Percentiles rank a stretch among this genome's conserved stretches.
Conservation (phyloP, 2,329 filamentous ascomycete species). For the Hypoxylon sp. region DNA sequence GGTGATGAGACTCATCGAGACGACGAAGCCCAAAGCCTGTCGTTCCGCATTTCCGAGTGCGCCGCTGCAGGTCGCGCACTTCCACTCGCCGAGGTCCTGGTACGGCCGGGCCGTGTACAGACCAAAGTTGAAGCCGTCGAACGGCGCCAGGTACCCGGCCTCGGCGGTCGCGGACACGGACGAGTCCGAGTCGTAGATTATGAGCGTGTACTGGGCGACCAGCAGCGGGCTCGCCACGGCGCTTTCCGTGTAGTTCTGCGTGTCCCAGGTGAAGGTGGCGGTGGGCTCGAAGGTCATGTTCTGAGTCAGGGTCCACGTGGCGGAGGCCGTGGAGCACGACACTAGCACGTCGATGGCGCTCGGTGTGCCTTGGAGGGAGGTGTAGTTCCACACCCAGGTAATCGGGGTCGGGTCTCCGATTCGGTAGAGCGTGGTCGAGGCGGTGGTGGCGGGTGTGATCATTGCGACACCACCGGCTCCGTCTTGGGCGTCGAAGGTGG, state of each 20-base stretch:
- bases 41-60: slow-evolving; percentile 58
- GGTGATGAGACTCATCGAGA: slow-evolving; percentile 64
- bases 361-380: slow-evolving; percentile 64
- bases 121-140: slow-evolving; percentile 62
- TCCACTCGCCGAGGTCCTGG: slow-evolving; percentile 60
- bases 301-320: slow-evolving; percentile 67
- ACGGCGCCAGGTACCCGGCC: slow-evolving; percentile 64
- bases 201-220: slow-evolving; percentile 66
- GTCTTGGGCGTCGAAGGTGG: slow-evolving; percentile 55
- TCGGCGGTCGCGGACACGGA: slow-evolving; percentile 59
- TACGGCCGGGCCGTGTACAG: slow-evolving; percentile 65
- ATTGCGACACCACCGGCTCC: slow-evolving; percentile 62
- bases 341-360: slow-evolving; percentile 68
- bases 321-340: slow-evolving; percentile 60
- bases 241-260: slow-evolving; percentile 57
- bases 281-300: slow-evolving; percentile 68
- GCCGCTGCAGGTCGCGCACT: slow-evolving; percentile 66
- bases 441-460: slow-evolving; percentile 58
- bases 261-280: slow-evolving; percentile 67
- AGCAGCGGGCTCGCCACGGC: slow-evolving; percentile 57
- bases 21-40: slow-evolving; percentile 58
- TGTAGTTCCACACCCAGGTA: slow-evolving; percentile 73
- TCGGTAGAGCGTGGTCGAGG: slow-evolving; percentile 63
- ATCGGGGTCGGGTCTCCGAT: slow-evolving; percentile 62
- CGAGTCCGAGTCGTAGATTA: slow-evolving; percentile 67